A percentile compares a stretch with the other conserved stretches of the same genome.
Evolutionary conservation across 371 early-diverging fungal genomes (phyloP).

Genomic region (Paraphysoderma sedebokerense): DNA sequence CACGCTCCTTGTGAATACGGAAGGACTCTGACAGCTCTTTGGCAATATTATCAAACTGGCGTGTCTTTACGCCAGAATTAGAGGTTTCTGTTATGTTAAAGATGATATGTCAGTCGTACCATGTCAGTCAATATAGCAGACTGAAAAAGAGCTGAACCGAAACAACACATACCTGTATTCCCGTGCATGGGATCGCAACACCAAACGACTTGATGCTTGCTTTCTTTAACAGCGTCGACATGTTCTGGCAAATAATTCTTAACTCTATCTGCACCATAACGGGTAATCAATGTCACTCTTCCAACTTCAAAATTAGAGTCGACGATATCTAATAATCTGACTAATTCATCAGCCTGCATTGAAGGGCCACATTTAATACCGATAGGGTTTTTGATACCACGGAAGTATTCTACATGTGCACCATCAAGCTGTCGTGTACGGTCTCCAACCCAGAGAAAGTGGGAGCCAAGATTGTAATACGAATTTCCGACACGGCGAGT

Average conservation of each 20-base stretch:
- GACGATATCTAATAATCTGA: constrained; percentile 57
- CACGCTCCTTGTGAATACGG: constrained; percentile 52
- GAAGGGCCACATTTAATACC: constrained; percentile 92
- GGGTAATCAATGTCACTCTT: constrained; percentile 83
- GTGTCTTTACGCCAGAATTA: constrained; percentile 68
- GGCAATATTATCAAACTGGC: constrained; percentile 67
- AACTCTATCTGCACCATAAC: constrained; percentile 76
- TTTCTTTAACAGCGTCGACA: constrained; percentile 67
- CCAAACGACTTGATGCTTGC: constrained; percentile 80
- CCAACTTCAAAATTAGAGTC: constrained; percentile 75
- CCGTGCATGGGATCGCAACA: constrained; percentile 97
- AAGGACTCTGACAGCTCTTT: constrained; percentile 65
- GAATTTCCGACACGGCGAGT: constrained; percentile 39
- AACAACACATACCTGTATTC: constrained; percentile 19
- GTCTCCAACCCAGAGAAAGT: constrained; percentile 96
- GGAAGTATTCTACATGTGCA: constrained; percentile 90
- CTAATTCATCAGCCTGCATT: constrained; percentile 69
- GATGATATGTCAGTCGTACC: neutral
- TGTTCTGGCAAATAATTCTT: constrained; percentile 64
- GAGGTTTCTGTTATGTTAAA: constrained; percentile 48
- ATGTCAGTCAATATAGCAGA: neutral
- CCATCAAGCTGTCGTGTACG: constrained; percentile 88
- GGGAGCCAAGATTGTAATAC: constrained; percentile 62
- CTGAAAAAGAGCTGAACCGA: neutral
- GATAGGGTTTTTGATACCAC: constrained; percentile 86